Percentiles rank a stretch among this genome's conserved stretches.
These are phyloP conservation scores for Jacaranda copaia DNA, from an alignment of 257 asterid genomes.

Conservation along the genomic window DNA sequence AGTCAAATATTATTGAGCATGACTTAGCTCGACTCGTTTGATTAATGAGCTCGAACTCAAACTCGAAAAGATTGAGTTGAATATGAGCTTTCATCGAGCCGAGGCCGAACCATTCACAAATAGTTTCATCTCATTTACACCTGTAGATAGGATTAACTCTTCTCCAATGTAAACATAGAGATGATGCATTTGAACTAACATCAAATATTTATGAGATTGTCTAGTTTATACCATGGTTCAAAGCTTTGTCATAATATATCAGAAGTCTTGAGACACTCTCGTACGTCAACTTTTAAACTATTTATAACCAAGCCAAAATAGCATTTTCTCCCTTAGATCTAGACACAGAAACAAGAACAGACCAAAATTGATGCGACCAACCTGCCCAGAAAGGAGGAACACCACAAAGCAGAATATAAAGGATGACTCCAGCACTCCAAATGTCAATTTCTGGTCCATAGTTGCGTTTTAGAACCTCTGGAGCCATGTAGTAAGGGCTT, in stretches of 20 bases:
- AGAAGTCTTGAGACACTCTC: not conserved
- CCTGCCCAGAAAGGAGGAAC: conserved; percentile 93
- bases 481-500: conserved; percentile 80
- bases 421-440: conserved; percentile 84
- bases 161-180: too few relatives aligned
- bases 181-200: too few relatives aligned
- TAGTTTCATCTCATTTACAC: too few relatives aligned
- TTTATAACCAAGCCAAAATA: not conserved
- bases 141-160: too few relatives aligned
- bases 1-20: too few relatives aligned
- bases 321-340: not conserved
- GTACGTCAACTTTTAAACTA: not conserved
- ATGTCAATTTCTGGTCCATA: conserved; percentile 77
- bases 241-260: not conserved
- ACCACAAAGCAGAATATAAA: conserved; percentile 76
- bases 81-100: too few relatives aligned
- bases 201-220: not conserved
- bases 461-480: conserved; percentile 74
- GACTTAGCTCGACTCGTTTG: too few relatives aligned
- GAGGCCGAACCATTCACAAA: too few relatives aligned
- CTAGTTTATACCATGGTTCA: not conserved
- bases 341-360: not conserved
- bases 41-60: too few relatives aligned
- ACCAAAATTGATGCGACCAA: conserved; percentile 23
- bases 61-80: too few relatives aligned